Conservation (phyloP, 2,329 filamentous ascomycete genomes). For the Cladosporium austrohemisphaericum region DNA sequence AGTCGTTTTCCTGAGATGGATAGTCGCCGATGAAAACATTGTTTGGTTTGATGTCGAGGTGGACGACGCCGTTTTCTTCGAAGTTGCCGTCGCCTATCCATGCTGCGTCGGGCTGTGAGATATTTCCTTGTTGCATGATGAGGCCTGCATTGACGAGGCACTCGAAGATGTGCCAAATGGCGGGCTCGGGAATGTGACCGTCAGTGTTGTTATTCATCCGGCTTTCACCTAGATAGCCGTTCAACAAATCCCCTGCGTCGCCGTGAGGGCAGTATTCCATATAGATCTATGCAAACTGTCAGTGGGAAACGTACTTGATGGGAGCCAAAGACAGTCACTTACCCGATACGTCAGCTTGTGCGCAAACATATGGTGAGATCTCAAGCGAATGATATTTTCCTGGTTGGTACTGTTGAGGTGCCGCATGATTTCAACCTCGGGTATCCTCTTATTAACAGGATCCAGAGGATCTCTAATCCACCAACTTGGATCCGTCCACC, state of each 20-base stretch:
- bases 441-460: not conserved
- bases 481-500: not conserved
- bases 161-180: constrained; percentile 18
- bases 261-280: not conserved
- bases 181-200: constrained; percentile 15
- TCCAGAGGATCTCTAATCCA: not conserved
- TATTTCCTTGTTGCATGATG: constrained; percentile 18
- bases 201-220: too few relatives aligned
- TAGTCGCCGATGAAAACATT: not conserved
- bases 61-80: constrained; percentile 33
- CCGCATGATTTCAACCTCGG: not conserved
- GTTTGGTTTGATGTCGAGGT: constrained; percentile 94
- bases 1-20: not conserved
- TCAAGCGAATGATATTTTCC: not conserved
- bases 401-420: not conserved
- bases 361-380: not conserved
- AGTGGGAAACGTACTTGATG: too few relatives aligned
- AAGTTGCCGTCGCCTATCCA: too few relatives aligned
- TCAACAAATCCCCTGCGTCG: too few relatives aligned
- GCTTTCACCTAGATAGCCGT: too few relatives aligned
- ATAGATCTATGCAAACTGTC: not conserved
- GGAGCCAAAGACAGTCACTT: not conserved
- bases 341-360: not conserved
- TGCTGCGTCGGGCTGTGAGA: not conserved
- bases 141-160: constrained; percentile 18